These are phyloP conservation scores for Pseudozyma pruni DNA, from an alignment of 1,284 basidiomycete species.

Conservation along the genomic window DNA sequence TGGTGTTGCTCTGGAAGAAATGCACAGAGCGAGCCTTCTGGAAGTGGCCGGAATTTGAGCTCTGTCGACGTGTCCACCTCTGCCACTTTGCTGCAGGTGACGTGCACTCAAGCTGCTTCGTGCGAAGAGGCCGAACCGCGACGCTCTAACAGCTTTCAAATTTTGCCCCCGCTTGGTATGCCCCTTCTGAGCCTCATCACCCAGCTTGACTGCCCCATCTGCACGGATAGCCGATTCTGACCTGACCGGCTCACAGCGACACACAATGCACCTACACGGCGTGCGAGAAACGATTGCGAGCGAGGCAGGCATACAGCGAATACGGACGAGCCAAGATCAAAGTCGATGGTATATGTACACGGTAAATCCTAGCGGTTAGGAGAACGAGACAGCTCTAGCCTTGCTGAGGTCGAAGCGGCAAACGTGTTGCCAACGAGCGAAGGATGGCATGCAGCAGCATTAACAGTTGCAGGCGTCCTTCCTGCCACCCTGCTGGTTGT, in stretches of 20 bases:
- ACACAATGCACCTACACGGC: no score
- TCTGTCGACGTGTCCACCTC: not conserved
- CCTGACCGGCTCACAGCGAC: no score
- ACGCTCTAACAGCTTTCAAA: not conserved
- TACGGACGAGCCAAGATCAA: not conserved
- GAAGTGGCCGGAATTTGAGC: not conserved
- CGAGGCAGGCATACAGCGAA: constrained; percentile 9
- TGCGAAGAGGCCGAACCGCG: constrained; percentile 6
- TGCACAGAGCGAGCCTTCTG: constrained; percentile 12
- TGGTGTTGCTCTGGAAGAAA: constrained; percentile 38
- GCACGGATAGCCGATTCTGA: no score
- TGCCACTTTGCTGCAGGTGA: no score
- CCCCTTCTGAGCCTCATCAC: not conserved
- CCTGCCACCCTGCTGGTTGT: constrained; percentile 28
- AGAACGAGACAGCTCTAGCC: no score
- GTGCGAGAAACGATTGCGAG: no score
- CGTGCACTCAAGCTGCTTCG: constrained; percentile 3
- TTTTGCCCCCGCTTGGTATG: no score
- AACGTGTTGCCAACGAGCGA: not conserved
- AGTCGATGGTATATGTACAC: constrained; percentile 34
- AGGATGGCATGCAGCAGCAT: not conserved
- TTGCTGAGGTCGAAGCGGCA: not conserved
- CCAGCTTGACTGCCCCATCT: no score
- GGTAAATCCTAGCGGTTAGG: constrained; percentile 1
- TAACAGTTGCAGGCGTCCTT: constrained; percentile 61